A percentile compares a stretch with the other conserved stretches of the same genome.
These are phyloP conservation scores for Adansonia gregorii DNA, from an alignment of 441 rosid species.

Conservation along the genomic window DNA sequence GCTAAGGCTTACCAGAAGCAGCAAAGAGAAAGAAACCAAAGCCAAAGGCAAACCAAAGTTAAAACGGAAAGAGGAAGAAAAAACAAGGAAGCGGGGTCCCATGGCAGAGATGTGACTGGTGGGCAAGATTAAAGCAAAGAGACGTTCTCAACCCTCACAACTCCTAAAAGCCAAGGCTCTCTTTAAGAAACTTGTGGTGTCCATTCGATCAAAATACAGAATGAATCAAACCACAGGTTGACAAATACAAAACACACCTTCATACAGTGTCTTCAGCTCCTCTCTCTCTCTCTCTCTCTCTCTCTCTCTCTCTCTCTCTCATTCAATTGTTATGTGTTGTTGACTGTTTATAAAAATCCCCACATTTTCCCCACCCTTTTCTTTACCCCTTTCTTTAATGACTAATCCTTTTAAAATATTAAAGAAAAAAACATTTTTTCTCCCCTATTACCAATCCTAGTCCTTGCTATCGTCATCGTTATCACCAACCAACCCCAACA, in stretches of 20 bases:
- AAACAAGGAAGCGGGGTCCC: constrained; percentile 27
- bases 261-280: too few relatives aligned
- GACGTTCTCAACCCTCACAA: constrained; percentile 34
- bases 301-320: neutral
- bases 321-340: neutral
- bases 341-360: constrained; percentile 18
- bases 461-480: constrained; percentile 18
- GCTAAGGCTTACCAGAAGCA: constrained; percentile 22
- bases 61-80: neutral
- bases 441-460: constrained; percentile 9
- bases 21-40: neutral
- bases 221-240: constrained; percentile 15
- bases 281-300: too few relatives aligned
- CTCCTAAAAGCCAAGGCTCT: constrained; percentile 15
- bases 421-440: neutral
- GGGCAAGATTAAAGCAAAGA: constrained; percentile 27
- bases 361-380: neutral
- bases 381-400: neutral
- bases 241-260: constrained; percentile 11
- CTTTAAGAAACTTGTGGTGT: constrained; percentile 31
- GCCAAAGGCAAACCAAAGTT: neutral
- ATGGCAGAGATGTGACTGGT: constrained; percentile 34
- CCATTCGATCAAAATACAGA: neutral
- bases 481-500: constrained; percentile 15
- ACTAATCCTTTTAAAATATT: neutral